Conservation (phyloP, 495 filamentous ascomycete species). For the Niebla homalea region DNA sequence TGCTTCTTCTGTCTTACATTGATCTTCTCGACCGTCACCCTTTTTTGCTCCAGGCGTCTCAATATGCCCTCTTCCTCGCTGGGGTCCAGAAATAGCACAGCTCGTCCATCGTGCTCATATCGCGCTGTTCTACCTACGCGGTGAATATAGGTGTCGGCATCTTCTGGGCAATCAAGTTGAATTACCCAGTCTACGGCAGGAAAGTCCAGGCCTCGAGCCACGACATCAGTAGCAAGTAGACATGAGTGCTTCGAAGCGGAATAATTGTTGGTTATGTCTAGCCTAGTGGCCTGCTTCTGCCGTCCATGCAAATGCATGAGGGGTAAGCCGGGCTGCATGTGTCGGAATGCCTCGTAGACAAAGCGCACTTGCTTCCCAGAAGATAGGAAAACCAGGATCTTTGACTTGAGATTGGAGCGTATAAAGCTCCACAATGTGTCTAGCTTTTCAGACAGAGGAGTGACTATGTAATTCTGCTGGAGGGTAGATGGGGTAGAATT, state of each 20-base stretch:
- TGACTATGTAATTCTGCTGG: constrained; percentile 82
- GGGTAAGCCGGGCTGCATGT: constrained; percentile 88
- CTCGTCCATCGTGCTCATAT: constrained; percentile 76
- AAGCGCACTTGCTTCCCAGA: constrained; percentile 95
- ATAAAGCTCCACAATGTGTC: constrained; percentile 89
- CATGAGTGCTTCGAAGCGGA: constrained; percentile 64
- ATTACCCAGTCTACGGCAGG: constrained; percentile 97
- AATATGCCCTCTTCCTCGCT: constrained; percentile 83
- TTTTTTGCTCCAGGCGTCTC: constrained; percentile 68
- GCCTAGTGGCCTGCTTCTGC: constrained; percentile 77
- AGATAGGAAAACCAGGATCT: constrained; percentile 87
- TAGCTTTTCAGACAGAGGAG: constrained; percentile 73
- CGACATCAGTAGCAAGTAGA: constrained; percentile 90
- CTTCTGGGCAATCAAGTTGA: constrained; percentile 88
- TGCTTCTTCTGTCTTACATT: constrained; percentile 83
- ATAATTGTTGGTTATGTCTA: constrained; percentile 78
- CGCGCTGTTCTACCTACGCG: constrained; percentile 88
- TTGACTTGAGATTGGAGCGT: constrained; percentile 71
- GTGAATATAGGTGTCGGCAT: constrained; percentile 95
- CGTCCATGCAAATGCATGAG: constrained; percentile 90
- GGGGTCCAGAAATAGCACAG: constrained; percentile 84
- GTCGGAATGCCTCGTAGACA: constrained; percentile 82
- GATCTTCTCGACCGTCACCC: constrained; percentile 71
- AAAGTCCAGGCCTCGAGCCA: constrained; percentile 87
- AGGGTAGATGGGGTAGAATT: constrained; percentile 74